A percentile compares a stretch with the other conserved stretches of the same genome.
Conservation (phyloP, 257 asterid genomes). For the Solanum commersonii region DNA sequence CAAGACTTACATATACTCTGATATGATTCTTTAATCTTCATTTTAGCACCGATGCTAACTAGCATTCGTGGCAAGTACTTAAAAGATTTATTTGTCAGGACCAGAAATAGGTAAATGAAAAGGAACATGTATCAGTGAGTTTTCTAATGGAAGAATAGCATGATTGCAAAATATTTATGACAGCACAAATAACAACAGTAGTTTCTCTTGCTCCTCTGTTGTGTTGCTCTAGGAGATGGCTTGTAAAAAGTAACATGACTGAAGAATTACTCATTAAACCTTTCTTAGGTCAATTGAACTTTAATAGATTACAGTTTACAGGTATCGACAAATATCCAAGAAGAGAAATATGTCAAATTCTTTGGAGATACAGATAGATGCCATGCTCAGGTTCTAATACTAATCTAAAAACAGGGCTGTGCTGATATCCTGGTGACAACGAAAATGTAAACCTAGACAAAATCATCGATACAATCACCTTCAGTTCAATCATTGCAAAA, state of each 20-base stretch:
- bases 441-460: constrained; percentile 47
- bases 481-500: constrained; percentile 67
- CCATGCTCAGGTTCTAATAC: constrained; percentile 55
- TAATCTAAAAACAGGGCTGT: constrained; percentile 42
- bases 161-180: background rate
- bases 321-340: background rate
- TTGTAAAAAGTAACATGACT: background rate
- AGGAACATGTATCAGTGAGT: background rate
- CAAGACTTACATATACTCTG: background rate
- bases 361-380: constrained; percentile 27
- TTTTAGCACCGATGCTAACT: background rate
- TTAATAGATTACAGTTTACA: background rate
- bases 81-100: background rate
- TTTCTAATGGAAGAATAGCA: background rate
- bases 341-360: constrained; percentile 8
- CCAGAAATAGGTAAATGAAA: background rate
- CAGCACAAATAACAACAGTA: background rate
- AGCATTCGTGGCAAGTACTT: background rate
- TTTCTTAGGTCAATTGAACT: background rate
- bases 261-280: background rate
- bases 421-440: constrained; percentile 43
- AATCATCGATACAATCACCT: constrained; percentile 50
- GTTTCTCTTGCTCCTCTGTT: background rate
- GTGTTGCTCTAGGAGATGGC: background rate
- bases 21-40: background rate